Conservation (phyloP, 768 basidiomycete genomes). For the Trametes villosa region DNA sequence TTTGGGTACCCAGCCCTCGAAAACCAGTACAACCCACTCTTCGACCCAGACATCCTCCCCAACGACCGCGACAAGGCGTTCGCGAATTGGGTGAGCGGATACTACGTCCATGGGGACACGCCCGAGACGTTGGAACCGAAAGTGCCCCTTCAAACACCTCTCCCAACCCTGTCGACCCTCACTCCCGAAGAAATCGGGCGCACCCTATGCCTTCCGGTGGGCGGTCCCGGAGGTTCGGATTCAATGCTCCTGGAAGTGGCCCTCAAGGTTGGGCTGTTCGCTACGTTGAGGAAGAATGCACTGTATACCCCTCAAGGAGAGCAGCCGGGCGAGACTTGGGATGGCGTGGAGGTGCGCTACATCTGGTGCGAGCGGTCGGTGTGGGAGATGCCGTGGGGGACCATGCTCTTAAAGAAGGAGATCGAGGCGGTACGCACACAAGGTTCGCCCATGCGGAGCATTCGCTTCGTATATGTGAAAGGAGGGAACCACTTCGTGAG, state of each 20-base stretch:
- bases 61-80: background rate
- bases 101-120: constrained; percentile 16
- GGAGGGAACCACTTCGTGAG: constrained; percentile 21
- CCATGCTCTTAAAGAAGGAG: background rate
- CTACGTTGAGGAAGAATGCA: background rate
- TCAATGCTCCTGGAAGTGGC: constrained; percentile 11
- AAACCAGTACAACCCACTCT: constrained; percentile 10
- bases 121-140: constrained; percentile 16
- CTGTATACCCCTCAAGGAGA: background rate
- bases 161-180: constrained; percentile 17
- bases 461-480: constrained; percentile 4
- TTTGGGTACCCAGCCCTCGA: background rate
- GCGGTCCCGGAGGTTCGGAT: constrained; percentile 22
- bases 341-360: background rate
- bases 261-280: constrained; percentile 12
- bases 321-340: background rate
- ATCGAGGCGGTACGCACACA: background rate
- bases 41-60: constrained; percentile 3
- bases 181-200: constrained; percentile 12
- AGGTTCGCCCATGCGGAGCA: background rate
- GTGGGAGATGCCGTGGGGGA: constrained; percentile 9
- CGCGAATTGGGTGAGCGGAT: constrained; percentile 10
- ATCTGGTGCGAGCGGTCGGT: constrained; percentile 12
- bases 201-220: constrained; percentile 7
- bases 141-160: constrained; percentile 8